Evolutionary conservation across 805 yeast genomes (phyloP).

Genomic region (Metschnikowia rubicola): DNA sequence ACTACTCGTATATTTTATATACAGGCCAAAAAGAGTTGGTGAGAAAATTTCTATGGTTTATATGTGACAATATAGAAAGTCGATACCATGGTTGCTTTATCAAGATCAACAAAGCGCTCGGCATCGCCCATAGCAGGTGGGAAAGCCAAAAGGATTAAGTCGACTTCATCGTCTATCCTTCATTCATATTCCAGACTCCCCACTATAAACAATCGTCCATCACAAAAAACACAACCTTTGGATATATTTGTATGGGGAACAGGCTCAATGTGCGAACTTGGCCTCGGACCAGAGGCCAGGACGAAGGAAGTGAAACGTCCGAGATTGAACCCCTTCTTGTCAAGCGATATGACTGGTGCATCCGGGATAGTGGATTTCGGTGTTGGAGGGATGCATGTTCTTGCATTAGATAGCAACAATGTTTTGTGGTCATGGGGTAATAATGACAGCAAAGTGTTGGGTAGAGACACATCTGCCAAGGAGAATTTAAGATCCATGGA

Average conservation of each 20-base stretch:
- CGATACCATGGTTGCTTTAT: conserved; percentile 42
- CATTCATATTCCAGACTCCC: conserved; percentile 49
- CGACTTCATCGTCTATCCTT: conserved; percentile 41
- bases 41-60: too few species aligned
- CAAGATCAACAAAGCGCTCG: conserved; percentile 32
- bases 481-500: conserved; percentile 70
- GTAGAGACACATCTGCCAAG: conserved; percentile 71
- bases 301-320: conserved; percentile 96
- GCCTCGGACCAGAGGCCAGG: conserved; percentile 91
- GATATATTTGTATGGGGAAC: conserved; percentile 94
- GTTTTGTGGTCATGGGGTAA: conserved; percentile 98
- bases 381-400: conserved; percentile 93
- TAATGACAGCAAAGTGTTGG: conserved; percentile 87
- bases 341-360: conserved; percentile 44
- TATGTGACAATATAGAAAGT: background rate
- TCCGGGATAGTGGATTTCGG: conserved; percentile 80
- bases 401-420: conserved; percentile 75
- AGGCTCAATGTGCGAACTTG: conserved; percentile 96
- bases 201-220: conserved; percentile 40
- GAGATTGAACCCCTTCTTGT: conserved; percentile 75
- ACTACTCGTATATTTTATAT: background rate
- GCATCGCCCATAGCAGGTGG: conserved; percentile 19
- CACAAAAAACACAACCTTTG: conserved; percentile 44
- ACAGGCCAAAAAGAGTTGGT: too few species aligned
- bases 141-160: conserved; percentile 23